Evolutionary conservation across 192 early-diverging fungal genomes (phyloP).

Genomic region (Backusella tarrabulga): DNA sequence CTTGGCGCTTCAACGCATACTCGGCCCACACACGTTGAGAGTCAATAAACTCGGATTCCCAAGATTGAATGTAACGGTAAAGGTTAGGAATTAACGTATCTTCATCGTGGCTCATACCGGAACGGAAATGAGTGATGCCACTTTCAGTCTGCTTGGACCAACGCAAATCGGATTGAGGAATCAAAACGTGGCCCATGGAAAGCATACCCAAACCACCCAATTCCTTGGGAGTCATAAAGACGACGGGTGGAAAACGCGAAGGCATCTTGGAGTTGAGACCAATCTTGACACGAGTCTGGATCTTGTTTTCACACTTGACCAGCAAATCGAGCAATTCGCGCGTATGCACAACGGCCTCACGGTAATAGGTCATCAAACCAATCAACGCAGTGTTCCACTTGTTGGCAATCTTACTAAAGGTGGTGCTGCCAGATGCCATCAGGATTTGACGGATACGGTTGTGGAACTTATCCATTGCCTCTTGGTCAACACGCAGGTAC

Average conservation of each 20-base stretch:
- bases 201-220: slow-evolving; percentile 98
- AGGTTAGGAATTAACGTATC: slow-evolving; percentile 97
- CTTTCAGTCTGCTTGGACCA: slow-evolving; percentile 98
- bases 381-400: slow-evolving; percentile 92
- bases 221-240: slow-evolving; percentile 61
- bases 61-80: slow-evolving; percentile 97
- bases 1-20: slow-evolving; percentile 95
- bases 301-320: slow-evolving; percentile 98
- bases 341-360: slow-evolving; percentile 97
- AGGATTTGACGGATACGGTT: slow-evolving; percentile 97
- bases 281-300: slow-evolving; percentile 98
- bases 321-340: slow-evolving; percentile 95
- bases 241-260: slow-evolving; percentile 92
- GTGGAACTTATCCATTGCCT: slow-evolving; percentile 87
- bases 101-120: slow-evolving; percentile 97
- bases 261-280: slow-evolving; percentile 99
- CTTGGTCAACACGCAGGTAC: slow-evolving; percentile 94
- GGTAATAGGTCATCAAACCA: slow-evolving; percentile 97
- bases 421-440: slow-evolving; percentile 96
- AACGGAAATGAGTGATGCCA: slow-evolving; percentile 96
- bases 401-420: slow-evolving; percentile 98
- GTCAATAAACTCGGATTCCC: slow-evolving; percentile 99
- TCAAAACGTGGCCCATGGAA: slow-evolving; percentile 98
- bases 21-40: slow-evolving; percentile 99
- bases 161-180: slow-evolving; percentile 94